Evolutionary conservation across 169 alveolate species (phyloP), one percentile per base, ranked within the genome.

Genomic region (Eimeria tenella): DNA sequence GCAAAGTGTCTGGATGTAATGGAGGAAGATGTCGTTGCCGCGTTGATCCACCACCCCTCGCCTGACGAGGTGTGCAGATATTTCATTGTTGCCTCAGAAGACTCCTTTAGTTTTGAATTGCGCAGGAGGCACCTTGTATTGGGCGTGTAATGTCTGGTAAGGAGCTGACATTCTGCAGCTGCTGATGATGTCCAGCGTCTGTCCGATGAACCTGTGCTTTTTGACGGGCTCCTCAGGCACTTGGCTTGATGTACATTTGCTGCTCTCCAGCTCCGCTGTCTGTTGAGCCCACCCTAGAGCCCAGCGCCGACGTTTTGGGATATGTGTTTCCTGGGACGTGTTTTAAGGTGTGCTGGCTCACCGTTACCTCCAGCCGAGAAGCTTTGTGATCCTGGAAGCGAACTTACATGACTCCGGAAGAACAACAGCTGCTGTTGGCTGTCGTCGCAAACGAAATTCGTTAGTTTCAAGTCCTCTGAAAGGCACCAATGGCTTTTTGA

Each of bases 261-360:
- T 84, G 91, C 79, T 84, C 21, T 60, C 7, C 75, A 3, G 42
- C 17, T 7, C 91, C 91, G 9, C 77, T 84, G n/a, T 79, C 91
- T 10, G 91, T 58, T 75, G 91, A 84, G 79, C 91, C 91, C 52
- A 84, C 91, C 5, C 65, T 84, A 15, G 91, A 58, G 31, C 91
- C 91, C 50, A 84, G 91, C 71, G 49, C 91, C 58, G 63, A 58
- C 53, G 62, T 63, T 23, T 60, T 84, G 11, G 91, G 79, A 17
- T 84, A 84, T 60, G 81, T 84, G 55, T 63, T 62, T 17, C 91
- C 91, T 17, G 91, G 91, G 58, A 84, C 91, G 13, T 84, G 19
- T 79, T 60, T 84, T 13, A 84, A 58, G 65, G 91, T 84, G 60
- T 8, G 79, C 60, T 4, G 11, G 11, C 3, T 19, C 81, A 19